Percentiles rank a stretch among this genome's conserved stretches.
Evolutionary conservation across 2,329 filamentous ascomycete genomes (phyloP).

Genomic region (Calonectria pseudoreteaudii): DNA sequence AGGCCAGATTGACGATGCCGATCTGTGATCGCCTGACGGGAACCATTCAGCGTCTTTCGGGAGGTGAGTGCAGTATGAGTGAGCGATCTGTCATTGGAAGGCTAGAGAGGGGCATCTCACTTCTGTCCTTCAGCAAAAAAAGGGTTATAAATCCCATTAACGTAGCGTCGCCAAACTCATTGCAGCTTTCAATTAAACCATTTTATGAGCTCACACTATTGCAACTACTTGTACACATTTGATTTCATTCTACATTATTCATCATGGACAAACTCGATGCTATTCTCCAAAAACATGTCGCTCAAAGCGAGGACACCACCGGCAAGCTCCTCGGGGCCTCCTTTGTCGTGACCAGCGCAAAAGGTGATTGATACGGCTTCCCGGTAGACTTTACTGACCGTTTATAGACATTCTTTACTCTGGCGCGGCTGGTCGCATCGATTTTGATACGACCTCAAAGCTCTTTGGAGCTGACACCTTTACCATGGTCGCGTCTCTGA

Average conservation of each 20-base stretch:
- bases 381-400: background rate
- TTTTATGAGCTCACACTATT: background rate
- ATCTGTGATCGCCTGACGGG: background rate
- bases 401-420: conserved; percentile 51
- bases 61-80: background rate
- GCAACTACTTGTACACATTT: background rate
- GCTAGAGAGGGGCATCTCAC: conserved; percentile 1
- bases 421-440: conserved; percentile 51
- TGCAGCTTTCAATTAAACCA: too few relatives aligned
- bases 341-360: conserved; percentile 48
- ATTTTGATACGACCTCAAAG: conserved; percentile 42
- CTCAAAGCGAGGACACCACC: conserved; percentile 42
- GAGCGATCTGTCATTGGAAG: conserved; percentile 1
- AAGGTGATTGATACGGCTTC: conserved; percentile 38
- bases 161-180: background rate
- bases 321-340: conserved; percentile 52
- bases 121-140: background rate
- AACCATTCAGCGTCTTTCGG: background rate
- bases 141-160: background rate
- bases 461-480: conserved; percentile 49
- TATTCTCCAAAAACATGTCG: conserved; percentile 47
- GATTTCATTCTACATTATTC: background rate
- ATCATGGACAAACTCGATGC: conserved; percentile 44
- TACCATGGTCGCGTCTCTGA: conserved; percentile 55
- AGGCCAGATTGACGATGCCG: background rate